phyloP scores from a whole-genome alignment of 2,329 filamentous ascomycete genomes.

The Lecanicillium sp. region DNA sequence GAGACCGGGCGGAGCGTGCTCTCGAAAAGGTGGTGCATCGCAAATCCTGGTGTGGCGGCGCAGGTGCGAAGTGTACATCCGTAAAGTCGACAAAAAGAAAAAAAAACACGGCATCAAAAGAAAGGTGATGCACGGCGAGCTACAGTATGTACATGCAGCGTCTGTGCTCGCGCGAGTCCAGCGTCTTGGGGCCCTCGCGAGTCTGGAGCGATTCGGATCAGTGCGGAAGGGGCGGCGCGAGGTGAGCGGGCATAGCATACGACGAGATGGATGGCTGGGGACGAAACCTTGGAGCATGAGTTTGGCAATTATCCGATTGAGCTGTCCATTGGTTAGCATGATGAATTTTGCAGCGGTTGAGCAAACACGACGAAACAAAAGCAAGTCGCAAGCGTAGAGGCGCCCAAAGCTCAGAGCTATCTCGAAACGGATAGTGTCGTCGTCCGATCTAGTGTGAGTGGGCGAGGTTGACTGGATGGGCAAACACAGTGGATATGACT shows the following conservation, averaged over 20 bases:
- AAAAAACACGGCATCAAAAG: neutral
- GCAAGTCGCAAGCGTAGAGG: neutral
- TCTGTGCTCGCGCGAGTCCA: neutral
- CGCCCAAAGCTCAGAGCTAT: neutral
- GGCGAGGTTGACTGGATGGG: neutral
- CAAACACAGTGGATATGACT: constrained; percentile 1
- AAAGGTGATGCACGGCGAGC: neutral
- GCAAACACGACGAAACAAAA: too few relatives aligned
- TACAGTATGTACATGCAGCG: neutral
- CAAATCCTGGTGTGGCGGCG: neutral
- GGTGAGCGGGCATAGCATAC: neutral
- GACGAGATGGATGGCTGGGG: neutral
- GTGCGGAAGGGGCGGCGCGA: too few relatives aligned
- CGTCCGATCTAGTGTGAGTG: constrained; percentile 8
- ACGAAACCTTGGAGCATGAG: too few relatives aligned
- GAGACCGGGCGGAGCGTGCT: constrained; percentile 2
- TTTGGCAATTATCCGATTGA: too few relatives aligned
- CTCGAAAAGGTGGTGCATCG: neutral
- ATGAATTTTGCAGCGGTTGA: neutral
- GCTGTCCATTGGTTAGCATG: neutral
- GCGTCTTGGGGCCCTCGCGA: too few relatives aligned
- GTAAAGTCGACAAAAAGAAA: neutral
- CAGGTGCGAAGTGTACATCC: neutral
- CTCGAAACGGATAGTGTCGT: neutral
- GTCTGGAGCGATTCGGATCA: constrained; percentile 1